These are phyloP conservation scores for Abelmoschus esculentus DNA, from an alignment of 345 rosid species.

Conservation along the genomic window DNA sequence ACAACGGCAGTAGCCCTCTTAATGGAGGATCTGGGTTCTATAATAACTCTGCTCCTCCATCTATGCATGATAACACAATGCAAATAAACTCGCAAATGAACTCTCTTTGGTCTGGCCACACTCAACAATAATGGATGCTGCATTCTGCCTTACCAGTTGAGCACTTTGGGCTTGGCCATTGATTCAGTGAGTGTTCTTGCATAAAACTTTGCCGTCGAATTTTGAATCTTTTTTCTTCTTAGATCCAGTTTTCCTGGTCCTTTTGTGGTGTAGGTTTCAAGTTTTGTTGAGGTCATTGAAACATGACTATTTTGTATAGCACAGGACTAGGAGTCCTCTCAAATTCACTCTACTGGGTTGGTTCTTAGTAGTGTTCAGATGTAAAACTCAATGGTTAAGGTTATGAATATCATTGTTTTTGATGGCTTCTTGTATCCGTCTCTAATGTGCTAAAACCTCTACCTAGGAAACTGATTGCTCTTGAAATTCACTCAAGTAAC, in stretches of 20 bases:
- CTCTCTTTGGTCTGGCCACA: constrained; percentile 53
- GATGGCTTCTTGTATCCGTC: no score
- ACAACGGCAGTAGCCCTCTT: constrained; percentile 56
- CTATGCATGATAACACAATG: constrained; percentile 40
- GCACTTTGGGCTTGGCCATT: neutral
- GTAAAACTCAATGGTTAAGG: constrained; percentile 5
- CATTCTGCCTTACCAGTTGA: neutral
- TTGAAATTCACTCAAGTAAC: no score
- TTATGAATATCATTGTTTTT: neutral
- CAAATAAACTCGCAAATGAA: constrained; percentile 34
- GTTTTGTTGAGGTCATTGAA: neutral
- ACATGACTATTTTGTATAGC: constrained; percentile 13
- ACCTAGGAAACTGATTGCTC: no score
- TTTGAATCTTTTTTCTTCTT: constrained; percentile 3
- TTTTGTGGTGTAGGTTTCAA: constrained; percentile 6
- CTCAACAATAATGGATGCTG: constrained; percentile 33
- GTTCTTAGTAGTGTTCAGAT: neutral
- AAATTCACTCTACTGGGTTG: neutral
- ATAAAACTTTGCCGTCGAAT: constrained; percentile 4
- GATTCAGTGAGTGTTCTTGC: constrained; percentile 10
- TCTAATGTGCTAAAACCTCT: no score
- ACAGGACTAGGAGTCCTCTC: no score
- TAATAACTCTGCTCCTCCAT: constrained; percentile 33
- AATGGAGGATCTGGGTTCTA: constrained; percentile 32
- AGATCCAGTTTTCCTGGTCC: constrained; percentile 3